Evolutionary conservation across 2,329 filamentous ascomycete species (phyloP).

Genomic region (Parastagonospora nodorum): DNA sequence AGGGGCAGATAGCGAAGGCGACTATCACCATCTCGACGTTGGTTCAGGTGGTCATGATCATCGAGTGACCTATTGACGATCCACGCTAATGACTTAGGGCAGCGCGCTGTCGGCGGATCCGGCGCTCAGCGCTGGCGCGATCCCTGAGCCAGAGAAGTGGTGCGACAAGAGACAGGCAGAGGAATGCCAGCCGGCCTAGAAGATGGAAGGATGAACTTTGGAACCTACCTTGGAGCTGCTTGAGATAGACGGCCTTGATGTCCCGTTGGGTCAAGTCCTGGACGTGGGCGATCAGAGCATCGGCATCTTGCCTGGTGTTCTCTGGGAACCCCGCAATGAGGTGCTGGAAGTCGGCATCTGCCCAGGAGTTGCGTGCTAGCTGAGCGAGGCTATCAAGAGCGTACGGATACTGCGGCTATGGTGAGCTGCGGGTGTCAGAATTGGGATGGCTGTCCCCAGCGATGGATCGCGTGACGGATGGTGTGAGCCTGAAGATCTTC

Average conservation of each 20-base stretch:
- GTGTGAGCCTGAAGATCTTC: constrained; percentile 23
- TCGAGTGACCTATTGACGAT: constrained; percentile 27
- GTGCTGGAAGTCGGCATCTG: constrained; percentile 64
- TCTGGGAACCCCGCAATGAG: constrained; percentile 75
- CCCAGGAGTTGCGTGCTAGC: constrained; percentile 70
- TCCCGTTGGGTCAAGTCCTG: constrained; percentile 72
- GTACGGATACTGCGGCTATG: constrained; percentile 71
- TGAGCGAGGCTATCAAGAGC: constrained; percentile 69
- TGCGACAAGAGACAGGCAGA: constrained; percentile 9
- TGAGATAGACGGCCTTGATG: constrained; percentile 77
- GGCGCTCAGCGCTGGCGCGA: constrained; percentile 19
- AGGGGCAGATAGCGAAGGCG: constrained; percentile 20
- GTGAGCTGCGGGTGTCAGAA: constrained; percentile 33
- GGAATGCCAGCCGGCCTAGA: constrained; percentile 10
- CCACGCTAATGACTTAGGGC: constrained; percentile 19
- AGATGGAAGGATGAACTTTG: constrained; percentile 14
- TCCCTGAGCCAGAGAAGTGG: constrained; percentile 11
- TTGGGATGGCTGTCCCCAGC: constrained; percentile 15
- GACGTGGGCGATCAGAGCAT: constrained; percentile 69
- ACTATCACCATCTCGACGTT: constrained; percentile 29
- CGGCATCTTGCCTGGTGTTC: constrained; percentile 63
- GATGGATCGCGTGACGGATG: constrained; percentile 36
- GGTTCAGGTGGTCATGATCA: constrained; percentile 20
- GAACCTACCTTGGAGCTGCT: constrained; percentile 67
- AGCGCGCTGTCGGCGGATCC: constrained; percentile 24